Conservation (phyloP, 2,329 filamentous ascomycete genomes). For the Apiospora sp. region DNA sequence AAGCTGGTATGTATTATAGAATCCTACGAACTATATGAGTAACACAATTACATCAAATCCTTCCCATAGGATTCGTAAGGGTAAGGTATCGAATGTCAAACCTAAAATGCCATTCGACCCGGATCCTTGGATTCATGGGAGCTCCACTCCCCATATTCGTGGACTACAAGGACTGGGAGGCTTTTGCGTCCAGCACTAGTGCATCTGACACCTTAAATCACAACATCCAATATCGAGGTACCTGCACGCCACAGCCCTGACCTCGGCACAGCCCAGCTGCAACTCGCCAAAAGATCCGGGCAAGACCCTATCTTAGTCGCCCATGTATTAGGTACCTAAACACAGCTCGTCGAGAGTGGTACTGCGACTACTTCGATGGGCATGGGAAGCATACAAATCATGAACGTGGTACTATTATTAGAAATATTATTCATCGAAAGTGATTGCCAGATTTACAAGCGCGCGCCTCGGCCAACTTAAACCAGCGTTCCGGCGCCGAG, state of each 20-base stretch:
- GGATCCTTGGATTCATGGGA: not conserved
- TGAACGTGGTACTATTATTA: not conserved
- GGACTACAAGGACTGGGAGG: not conserved
- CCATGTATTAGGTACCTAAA: not conserved
- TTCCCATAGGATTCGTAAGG: not conserved
- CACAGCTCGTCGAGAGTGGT: not conserved
- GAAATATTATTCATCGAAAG: not conserved
- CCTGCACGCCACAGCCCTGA: not conserved
- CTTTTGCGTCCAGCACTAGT: not conserved
- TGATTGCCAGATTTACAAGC: not conserved
- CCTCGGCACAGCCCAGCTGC: not conserved
- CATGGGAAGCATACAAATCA: not conserved
- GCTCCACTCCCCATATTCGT: not conserved
- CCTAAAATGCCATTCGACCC: conserved; percentile 4
- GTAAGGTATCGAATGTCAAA: conserved; percentile 6
- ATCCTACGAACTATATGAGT: not conserved
- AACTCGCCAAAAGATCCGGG: not conserved
- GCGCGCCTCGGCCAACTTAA: conserved; percentile 8
- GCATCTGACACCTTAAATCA: conserved; percentile 20
- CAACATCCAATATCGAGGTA: conserved; percentile 15
- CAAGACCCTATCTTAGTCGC: not conserved
- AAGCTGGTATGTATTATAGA: not conserved
- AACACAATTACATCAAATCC: not conserved
- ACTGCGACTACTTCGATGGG: not conserved
- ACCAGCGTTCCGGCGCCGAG: not conserved